Conservation (phyloP, 305 asterid species). For the Striga hermonthica region DNA sequence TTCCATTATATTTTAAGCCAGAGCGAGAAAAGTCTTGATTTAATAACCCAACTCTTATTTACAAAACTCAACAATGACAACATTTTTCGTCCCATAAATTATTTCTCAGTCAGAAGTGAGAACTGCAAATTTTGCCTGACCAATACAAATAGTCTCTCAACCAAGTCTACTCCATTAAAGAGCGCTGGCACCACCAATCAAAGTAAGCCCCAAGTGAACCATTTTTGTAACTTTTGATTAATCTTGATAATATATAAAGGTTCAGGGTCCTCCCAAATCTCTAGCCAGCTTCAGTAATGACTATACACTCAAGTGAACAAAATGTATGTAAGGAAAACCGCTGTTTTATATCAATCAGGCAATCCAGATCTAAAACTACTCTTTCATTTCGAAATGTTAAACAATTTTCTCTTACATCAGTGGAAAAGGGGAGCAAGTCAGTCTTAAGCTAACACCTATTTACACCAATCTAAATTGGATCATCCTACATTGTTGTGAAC, state of each 20-base stretch:
- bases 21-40: conserved; percentile 28
- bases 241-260: background rate
- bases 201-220: conserved; percentile 5
- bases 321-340: conserved; percentile 1
- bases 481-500: conserved; percentile 6
- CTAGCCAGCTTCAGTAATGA: conserved; percentile 1
- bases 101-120: conserved; percentile 3
- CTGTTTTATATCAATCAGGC: background rate
- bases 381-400: background rate
- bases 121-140: conserved; percentile 13
- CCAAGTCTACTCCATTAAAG: conserved; percentile 14
- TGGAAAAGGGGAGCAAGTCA: conserved; percentile 1
- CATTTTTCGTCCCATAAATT: conserved; percentile 8
- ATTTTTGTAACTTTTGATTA: conserved; percentile 18
- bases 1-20: conserved; percentile 32
- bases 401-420: background rate
- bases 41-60: conserved; percentile 8
- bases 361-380: conserved; percentile 14
- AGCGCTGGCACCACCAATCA: conserved; percentile 14
- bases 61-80: conserved; percentile 17
- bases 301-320: conserved; percentile 12
- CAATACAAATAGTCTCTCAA: background rate
- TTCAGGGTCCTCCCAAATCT: background rate
- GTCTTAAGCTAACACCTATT: conserved; percentile 15
- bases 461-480: conserved; percentile 19